Evolutionary conservation across 2,329 filamentous ascomycete species (phyloP), one percentile per base, ranked within the genome.

Genomic region (Fusarium nematophilum): DNA sequence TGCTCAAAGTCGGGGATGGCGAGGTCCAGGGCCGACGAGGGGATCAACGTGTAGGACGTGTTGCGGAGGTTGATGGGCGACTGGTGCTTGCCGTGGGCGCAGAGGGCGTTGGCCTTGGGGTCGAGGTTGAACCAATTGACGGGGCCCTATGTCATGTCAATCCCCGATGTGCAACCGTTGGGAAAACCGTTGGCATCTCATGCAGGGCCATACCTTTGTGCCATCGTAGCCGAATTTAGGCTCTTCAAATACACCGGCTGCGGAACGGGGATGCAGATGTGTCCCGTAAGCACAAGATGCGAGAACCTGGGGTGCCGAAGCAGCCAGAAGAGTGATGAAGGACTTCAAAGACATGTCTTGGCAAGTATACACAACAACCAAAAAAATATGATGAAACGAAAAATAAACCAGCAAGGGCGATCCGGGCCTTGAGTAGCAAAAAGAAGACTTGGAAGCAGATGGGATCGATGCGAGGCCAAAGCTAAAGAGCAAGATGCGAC

Each of bases 61-160:
- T 59, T 37, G 5, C 61, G 73, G 59, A 87, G 71, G 68, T 85
- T 80, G 69, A 87, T 85, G 47, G 85, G 85, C 1, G 83, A 86
- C 70, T 87, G 85, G 46, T 76, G 71, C 11, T 63, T 75, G 29
- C 85, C 83, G 3, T 68, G 72, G 31, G 77, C 78, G 68, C 85
- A 87, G 9, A 74, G 69, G 9, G 69, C 67, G 69, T 84, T 84
- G 18, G 59, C 59, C 13, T 73, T 72, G 9, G 63, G 55, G 40
- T 76, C 70, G 21, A 85, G 73, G 5, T 72, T 72, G 30, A 79
- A 76, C 84, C 83, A 86, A 70, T 81, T 82, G 50, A 83, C 72
- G 1, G 84, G 83, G 6, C 83, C 83, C 31, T 72, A 5, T n/a
- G n/a, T n/a, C n/a, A n/a, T n/a, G n/a, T n/a, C n/a, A n/a, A n/a